phyloP scores from a whole-genome alignment of 2,329 filamentous ascomycete genomes.

The Geosmithia morbida region DNA sequence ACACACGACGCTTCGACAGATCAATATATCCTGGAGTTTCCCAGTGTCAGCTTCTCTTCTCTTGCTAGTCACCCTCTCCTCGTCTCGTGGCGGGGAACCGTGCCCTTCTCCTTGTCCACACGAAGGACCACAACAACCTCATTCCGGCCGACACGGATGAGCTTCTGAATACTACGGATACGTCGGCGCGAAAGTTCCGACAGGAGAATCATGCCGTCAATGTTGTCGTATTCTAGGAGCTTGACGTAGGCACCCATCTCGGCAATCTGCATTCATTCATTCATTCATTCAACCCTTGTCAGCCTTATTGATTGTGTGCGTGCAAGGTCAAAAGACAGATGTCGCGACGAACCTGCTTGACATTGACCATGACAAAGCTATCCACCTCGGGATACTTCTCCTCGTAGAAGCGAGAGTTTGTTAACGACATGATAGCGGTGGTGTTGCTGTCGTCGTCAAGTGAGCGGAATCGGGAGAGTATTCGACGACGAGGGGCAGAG shows the following conservation, averaged over 20 bases:
- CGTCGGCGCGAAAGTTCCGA: conserved; percentile 94
- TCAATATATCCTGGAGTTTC: conserved; percentile 63
- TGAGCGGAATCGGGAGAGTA: not conserved
- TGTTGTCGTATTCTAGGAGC: conserved; percentile 98
- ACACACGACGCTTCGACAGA: conserved; percentile 95
- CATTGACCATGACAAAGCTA: conserved; percentile 99
- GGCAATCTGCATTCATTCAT: conserved; percentile 52
- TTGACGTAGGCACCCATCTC: conserved; percentile 99
- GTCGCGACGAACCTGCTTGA: conserved; percentile 63
- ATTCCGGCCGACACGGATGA: conserved; percentile 94
- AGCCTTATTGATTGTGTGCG: conserved; percentile 2
- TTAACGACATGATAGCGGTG: conserved; percentile 73
- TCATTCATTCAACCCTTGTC: conserved; percentile 3
- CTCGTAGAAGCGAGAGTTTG: conserved; percentile 94
- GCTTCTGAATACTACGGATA: conserved; percentile 97
- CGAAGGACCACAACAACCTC: conserved; percentile 97
- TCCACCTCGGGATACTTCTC: conserved; percentile 93
- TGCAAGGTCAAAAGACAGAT: not conserved
- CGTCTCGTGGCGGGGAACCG: conserved; percentile 8
- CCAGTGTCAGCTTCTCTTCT: conserved; percentile 5
- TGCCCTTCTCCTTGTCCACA: conserved; percentile 98
- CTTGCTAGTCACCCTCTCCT: not conserved
- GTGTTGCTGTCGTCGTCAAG: conserved; percentile 11
- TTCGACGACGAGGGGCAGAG: not conserved
- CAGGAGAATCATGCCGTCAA: conserved; percentile 98